Evolutionary conservation across 306 rosid genomes (phyloP).

Genomic region (Lupinus albus): DNA sequence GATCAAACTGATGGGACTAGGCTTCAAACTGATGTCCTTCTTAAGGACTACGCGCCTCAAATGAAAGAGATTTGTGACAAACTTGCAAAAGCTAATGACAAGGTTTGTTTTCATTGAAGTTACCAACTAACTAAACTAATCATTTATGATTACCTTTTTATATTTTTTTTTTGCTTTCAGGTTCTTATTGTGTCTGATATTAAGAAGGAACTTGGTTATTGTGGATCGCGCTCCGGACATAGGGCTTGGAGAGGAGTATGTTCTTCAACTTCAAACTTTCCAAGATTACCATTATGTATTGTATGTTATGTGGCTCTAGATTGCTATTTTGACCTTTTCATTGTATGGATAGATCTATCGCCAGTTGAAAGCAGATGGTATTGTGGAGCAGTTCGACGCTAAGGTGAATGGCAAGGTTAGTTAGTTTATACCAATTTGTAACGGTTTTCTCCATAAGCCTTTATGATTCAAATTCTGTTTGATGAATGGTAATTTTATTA

Average conservation of each 20-base stretch:
- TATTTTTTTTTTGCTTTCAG: slow-evolving; percentile 47
- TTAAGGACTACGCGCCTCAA: slow-evolving; percentile 73
- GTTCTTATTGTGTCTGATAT: slow-evolving; percentile 81
- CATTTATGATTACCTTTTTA: slow-evolving; percentile 35
- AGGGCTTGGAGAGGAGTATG: slow-evolving; percentile 77
- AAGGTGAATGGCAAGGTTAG: slow-evolving; percentile 88
- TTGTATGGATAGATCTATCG: slow-evolving; percentile 55
- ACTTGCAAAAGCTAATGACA: slow-evolving; percentile 78
- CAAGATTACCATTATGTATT: slow-evolving; percentile 24
- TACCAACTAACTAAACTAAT: background rate
- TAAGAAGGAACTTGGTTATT: slow-evolving; percentile 82
- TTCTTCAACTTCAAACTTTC: slow-evolving; percentile 21
- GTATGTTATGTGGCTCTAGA: slow-evolving; percentile 20
- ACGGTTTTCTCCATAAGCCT: background rate
- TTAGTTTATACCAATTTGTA: slow-evolving; percentile 31
- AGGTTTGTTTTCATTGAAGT: slow-evolving; percentile 48
- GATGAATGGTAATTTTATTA: background rate
- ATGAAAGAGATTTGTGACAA: slow-evolving; percentile 69
- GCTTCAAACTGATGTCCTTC: slow-evolving; percentile 57
- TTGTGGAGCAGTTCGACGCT: slow-evolving; percentile 79
- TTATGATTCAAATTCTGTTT: slow-evolving; percentile 4
- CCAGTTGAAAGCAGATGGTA: slow-evolving; percentile 61
- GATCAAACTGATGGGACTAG: slow-evolving; percentile 29
- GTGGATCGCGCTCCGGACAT: slow-evolving; percentile 59
- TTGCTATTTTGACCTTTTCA: slow-evolving; percentile 18